Base-by-base conservation (phyloP, 208 protist species). In the Histomonas meleagridis region DNA sequence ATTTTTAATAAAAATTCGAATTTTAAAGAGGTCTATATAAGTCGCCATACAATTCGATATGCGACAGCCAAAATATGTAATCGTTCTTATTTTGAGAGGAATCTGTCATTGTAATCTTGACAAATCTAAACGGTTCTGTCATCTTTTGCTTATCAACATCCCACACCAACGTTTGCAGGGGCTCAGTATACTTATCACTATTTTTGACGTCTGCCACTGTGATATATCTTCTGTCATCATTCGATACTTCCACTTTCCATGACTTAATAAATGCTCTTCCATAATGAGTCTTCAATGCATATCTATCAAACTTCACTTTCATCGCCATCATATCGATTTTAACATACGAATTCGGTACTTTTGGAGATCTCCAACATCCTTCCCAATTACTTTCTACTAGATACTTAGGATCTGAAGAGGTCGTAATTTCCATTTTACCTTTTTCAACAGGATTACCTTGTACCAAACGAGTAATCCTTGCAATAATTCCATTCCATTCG, bases 161-260 rank as follows among this genome's bases (percentile, higher is more conserved):
- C 76, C 76, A 86, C 0, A 32, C 16, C 12, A 86, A 10, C 0
- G 26, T 55, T 46, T 1, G 0, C 7, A 38, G 38, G 3, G 76
- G 76, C 5, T 51, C 46, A n/a, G 51, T 86, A 16, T 86, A 86
- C 38, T 86, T 46, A 32, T 55, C 32, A 16, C 76, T 86, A 35
- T 43, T 43, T 12, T 14, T 49, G 1, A 18, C n/a, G 2, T 21
- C 4, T 38, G 51, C 76, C n/a, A 86, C 76, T 10, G 26, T 38
- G 21, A 35, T 14, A 40, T 46, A 86, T 55, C 18, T 55, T 49
- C 55, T 55, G 18, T 46, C 76, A 57, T 86, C 76, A 9, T 86
- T 55, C 32, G 76, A 86, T 32, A 86, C 76, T 38, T 86, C 76
- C 9, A 86, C 76, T 38, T 32, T 28, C 76, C 76, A 86, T n/a